These are phyloP conservation scores for Bocquillonia castaneifolia DNA, from an alignment of 441 rosid genomes.

Conservation along the genomic window DNA sequence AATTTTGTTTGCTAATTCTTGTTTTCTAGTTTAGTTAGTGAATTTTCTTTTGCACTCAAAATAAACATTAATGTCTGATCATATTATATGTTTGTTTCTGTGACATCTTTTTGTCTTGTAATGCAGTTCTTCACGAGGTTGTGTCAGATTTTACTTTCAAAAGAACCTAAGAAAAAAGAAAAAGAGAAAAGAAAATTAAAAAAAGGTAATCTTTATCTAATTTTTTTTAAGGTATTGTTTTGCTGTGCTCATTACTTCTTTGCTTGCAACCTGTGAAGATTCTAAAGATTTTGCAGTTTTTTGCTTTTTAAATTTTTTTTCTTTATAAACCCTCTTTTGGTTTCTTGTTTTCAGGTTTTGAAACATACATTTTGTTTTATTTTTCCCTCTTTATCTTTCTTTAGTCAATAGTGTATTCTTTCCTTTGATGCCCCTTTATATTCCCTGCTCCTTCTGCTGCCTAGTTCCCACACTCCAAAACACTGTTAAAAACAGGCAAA, in stretches of 20 bases:
- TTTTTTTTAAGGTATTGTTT: conserved; percentile 17
- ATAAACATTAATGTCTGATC: not conserved
- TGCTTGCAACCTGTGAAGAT: conserved; percentile 57
- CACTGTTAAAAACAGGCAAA: not conserved
- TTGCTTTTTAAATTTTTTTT: not conserved
- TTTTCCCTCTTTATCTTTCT: conserved; percentile 17
- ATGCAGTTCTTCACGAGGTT: conserved; percentile 71
- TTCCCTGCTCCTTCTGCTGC: not conserved
- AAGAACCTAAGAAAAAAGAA: conserved; percentile 17
- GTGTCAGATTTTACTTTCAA: conserved; percentile 64
- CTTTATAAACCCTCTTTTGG: conserved; percentile 16
- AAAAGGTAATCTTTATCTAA: conserved; percentile 18
- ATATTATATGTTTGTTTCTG: conserved; percentile 44
- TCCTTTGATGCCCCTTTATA: conserved; percentile 5
- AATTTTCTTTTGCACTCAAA: conserved; percentile 2
- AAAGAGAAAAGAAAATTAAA: conserved; percentile 7
- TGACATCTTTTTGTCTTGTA: conserved; percentile 70
- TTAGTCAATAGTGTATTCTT: not conserved
- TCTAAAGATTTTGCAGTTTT: conserved; percentile 31
- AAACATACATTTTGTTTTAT: conserved; percentile 22
- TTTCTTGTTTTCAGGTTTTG: conserved; percentile 29
- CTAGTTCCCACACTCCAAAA: conserved; percentile 15
- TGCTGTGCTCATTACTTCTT: conserved; percentile 40
- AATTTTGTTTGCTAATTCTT: conserved; percentile 28
- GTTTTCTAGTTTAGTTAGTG: conserved; percentile 9